These are phyloP conservation scores for Rhododendron henanense DNA, from an alignment of 148 eudicot genomes.

Conservation along the genomic window DNA sequence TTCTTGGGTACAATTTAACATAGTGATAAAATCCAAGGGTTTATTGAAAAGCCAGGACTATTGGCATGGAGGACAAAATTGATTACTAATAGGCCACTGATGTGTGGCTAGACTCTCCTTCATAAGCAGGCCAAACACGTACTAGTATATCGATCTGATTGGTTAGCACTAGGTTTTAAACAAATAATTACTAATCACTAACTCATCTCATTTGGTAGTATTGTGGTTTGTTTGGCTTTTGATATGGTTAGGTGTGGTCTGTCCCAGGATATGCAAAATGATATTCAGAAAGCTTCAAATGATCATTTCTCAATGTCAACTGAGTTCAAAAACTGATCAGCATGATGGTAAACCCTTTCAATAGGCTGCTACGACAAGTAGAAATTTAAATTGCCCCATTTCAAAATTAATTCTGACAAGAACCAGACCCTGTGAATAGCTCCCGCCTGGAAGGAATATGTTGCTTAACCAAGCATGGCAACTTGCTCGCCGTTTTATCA, in stretches of 20 bases:
- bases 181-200: neutral
- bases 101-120: neutral
- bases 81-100: neutral
- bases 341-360: neutral
- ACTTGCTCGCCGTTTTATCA: neutral
- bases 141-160: neutral
- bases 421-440: neutral
- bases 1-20: neutral
- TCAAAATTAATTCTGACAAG: neutral
- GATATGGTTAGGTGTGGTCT: neutral
- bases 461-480: neutral
- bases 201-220: neutral
- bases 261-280: neutral
- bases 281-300: neutral
- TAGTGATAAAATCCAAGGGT: neutral
- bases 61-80: neutral
- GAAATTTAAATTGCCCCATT: neutral
- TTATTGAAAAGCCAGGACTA: neutral
- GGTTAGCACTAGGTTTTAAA: neutral
- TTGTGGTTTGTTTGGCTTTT: neutral
- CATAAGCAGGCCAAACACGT: neutral
- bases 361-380: neutral
- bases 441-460: neutral
- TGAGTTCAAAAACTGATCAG: neutral
- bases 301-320: neutral